Conservation (phyloP, 2,329 filamentous ascomycete species). For the Scedosporium dehoogii region DNA sequence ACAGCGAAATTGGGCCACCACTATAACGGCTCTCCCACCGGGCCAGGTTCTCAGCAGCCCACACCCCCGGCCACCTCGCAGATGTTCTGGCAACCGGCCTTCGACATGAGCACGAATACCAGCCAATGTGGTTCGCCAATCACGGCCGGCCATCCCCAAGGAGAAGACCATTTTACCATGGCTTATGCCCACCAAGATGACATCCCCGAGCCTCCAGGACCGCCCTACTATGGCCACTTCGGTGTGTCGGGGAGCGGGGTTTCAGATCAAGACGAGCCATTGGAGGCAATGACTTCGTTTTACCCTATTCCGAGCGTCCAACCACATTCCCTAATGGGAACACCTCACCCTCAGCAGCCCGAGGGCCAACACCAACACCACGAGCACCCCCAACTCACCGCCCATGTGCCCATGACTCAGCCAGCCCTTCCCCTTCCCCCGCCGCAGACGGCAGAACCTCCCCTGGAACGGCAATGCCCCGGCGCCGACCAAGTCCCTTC, state of each 20-base stretch:
- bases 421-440: background rate
- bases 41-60: slow-evolving; percentile 28
- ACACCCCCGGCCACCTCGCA: slow-evolving; percentile 37
- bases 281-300: slow-evolving; percentile 17
- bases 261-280: slow-evolving; percentile 13
- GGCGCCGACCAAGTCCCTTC: background rate
- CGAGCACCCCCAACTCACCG: background rate
- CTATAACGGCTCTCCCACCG: slow-evolving; percentile 21
- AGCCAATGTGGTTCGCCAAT: slow-evolving; percentile 37
- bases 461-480: background rate
- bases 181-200: slow-evolving; percentile 25
- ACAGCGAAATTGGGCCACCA: slow-evolving; percentile 22
- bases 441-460: background rate
- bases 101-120: slow-evolving; percentile 30
- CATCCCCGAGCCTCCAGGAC: slow-evolving; percentile 24
- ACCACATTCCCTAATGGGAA: background rate
- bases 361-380: background rate
- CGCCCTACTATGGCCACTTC: slow-evolving; percentile 25
- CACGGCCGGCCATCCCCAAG: slow-evolving; percentile 26
- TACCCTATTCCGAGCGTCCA: slow-evolving; percentile 12
- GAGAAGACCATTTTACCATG: slow-evolving; percentile 27
- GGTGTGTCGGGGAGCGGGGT: slow-evolving; percentile 23
- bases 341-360: background rate
- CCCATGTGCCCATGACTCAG: background rate
- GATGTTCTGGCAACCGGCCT: slow-evolving; percentile 33